phyloP scores from a whole-genome alignment of 805 yeast genomes.

The Danielia reshetovae region DNA sequence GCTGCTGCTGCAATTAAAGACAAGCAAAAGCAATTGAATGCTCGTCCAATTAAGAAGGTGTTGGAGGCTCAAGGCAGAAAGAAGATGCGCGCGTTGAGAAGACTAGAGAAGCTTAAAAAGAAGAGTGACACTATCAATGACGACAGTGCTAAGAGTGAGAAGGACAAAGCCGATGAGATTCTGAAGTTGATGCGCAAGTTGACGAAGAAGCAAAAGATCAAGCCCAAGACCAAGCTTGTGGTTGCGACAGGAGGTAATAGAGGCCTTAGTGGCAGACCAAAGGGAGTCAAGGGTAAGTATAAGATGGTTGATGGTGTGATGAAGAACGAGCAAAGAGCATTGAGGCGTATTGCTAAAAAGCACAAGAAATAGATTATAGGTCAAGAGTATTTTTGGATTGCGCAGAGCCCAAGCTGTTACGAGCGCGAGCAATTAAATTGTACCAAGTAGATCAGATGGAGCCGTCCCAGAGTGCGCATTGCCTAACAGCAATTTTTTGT shows the following conservation, averaged over 20 bases:
- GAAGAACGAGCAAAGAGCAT: slow-evolving; percentile 96
- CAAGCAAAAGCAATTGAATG: slow-evolving; percentile 63
- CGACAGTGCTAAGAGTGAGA: slow-evolving; percentile 81
- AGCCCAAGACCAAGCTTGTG: slow-evolving; percentile 84
- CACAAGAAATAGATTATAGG: slow-evolving; percentile 44
- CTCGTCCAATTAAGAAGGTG: slow-evolving; percentile 98
- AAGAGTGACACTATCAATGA: slow-evolving; percentile 90
- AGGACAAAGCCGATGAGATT: slow-evolving; percentile 92
- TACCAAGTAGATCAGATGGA: no score
- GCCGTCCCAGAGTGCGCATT: no score
- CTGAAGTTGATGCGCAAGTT: slow-evolving; percentile 78
- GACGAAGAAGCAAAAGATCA: slow-evolving; percentile 63
- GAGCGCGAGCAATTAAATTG: no score
- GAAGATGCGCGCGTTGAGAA: slow-evolving; percentile 84
- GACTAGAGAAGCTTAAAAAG: slow-evolving; percentile 85
- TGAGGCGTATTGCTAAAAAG: slow-evolving; percentile 85
- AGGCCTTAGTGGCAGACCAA: slow-evolving; percentile 92
- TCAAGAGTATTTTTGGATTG: not conserved
- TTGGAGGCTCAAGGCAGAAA: slow-evolving; percentile 95
- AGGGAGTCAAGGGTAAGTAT: slow-evolving; percentile 94
- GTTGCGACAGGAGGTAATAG: slow-evolving; percentile 82
- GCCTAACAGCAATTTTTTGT: no score
- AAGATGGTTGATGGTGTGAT: slow-evolving; percentile 98
- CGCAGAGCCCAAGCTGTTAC: no score
- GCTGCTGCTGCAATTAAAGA: slow-evolving; percentile 43